phyloP scores from a whole-genome alignment of 148 eudicot genomes.

The Camellia japonica region DNA sequence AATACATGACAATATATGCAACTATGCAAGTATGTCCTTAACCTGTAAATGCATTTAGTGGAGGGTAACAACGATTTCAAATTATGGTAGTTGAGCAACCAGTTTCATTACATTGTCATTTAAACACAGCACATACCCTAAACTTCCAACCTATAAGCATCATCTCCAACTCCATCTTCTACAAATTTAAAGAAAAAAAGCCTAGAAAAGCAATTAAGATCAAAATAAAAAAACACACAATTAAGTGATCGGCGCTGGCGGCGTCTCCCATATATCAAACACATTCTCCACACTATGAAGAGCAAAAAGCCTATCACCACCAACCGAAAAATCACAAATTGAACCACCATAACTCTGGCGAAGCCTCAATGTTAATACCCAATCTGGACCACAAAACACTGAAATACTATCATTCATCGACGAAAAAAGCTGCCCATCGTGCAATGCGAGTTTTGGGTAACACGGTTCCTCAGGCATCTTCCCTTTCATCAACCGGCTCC shows the following conservation, averaged over 20 bases:
- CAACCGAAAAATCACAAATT: constrained; percentile 83
- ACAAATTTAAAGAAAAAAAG: not conserved
- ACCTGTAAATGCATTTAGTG: not conserved
- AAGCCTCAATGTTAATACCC: constrained; percentile 79
- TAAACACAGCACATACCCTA: not conserved
- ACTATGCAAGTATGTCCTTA: too few species aligned
- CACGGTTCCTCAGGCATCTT: constrained; percentile 71
- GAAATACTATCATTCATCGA: constrained; percentile 82
- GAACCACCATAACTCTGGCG: constrained; percentile 67
- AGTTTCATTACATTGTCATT: constrained; percentile 16
- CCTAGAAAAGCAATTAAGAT: not conserved
- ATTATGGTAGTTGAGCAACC: constrained; percentile 14
- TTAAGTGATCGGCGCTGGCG: constrained; percentile 40
- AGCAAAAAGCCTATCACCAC: constrained; percentile 83
- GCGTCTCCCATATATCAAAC: constrained; percentile 89
- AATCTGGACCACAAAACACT: constrained; percentile 81
- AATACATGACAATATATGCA: too few species aligned
- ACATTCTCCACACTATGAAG: constrained; percentile 85
- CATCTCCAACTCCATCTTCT: constrained; percentile 2
- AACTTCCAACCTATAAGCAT: constrained; percentile 6
- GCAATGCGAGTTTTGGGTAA: constrained; percentile 73
- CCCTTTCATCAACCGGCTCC: constrained; percentile 65
- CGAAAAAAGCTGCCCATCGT: constrained; percentile 72
- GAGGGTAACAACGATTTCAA: not conserved
- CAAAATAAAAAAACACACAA: not conserved